A percentile compares a stretch with the other conserved stretches of the same genome.
phyloP scores from a whole-genome alignment of 2,329 filamentous ascomycete species.

The Talaromyces rugulosus region DNA sequence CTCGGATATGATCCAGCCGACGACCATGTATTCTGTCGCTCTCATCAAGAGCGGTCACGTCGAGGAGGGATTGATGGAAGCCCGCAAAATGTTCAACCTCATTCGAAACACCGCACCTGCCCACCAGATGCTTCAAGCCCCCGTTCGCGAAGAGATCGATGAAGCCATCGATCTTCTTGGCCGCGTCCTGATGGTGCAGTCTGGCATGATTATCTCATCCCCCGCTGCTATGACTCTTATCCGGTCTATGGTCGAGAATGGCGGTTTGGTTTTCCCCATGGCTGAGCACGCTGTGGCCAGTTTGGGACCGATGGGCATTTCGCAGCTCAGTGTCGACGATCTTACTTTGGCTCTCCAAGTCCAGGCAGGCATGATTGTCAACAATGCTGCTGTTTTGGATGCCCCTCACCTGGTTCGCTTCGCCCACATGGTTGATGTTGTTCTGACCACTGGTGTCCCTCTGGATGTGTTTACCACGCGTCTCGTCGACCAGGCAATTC shows the following conservation, averaged over 20 bases:
- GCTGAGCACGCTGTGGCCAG: slow-evolving; percentile 59
- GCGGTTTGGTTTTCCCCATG: slow-evolving; percentile 56
- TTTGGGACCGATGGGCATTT: slow-evolving; percentile 57
- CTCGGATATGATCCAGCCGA: slow-evolving; percentile 73
- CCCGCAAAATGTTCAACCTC: slow-evolving; percentile 80
- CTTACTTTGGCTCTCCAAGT: slow-evolving; percentile 60
- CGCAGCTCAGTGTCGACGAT: slow-evolving; percentile 48
- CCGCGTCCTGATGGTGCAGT: slow-evolving; percentile 50
- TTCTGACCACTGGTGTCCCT: slow-evolving; percentile 49
- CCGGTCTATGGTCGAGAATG: slow-evolving; percentile 63
- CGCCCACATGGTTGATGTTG: slow-evolving; percentile 57
- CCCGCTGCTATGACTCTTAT: slow-evolving; percentile 57
- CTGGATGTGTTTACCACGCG: slow-evolving; percentile 54
- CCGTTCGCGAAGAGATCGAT: slow-evolving; percentile 74
- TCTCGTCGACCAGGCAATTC: slow-evolving; percentile 56
- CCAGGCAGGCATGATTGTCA: slow-evolving; percentile 48
- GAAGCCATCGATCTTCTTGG: slow-evolving; percentile 73
- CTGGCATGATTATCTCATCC: slow-evolving; percentile 48
- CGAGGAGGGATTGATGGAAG: slow-evolving; percentile 73
- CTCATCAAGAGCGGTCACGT: slow-evolving; percentile 81
- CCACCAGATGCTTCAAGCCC: slow-evolving; percentile 45
- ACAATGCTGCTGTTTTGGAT: slow-evolving; percentile 44
- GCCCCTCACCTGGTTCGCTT: slow-evolving; percentile 58
- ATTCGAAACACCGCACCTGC: slow-evolving; percentile 62
- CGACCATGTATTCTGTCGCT: slow-evolving; percentile 84